These are phyloP conservation scores for Neurospora sp. DNA, from an alignment of 495 filamentous ascomycete species.

Conservation along the genomic window DNA sequence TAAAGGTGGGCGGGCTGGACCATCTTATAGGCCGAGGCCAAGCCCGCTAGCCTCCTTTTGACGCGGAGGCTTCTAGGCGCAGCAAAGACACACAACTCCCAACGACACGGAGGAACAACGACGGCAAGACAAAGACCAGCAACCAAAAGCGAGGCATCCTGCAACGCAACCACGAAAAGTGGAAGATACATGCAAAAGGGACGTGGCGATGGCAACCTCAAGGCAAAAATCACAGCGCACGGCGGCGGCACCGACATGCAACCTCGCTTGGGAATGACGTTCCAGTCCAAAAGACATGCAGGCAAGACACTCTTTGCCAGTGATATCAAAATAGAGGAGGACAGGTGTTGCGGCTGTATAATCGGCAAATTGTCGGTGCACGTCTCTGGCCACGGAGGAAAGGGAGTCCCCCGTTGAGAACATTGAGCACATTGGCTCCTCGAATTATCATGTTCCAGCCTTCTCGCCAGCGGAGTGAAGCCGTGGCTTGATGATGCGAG, in stretches of 20 bases:
- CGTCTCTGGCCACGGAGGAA: background rate
- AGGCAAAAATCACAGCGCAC: background rate
- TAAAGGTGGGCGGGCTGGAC: slow-evolving; percentile 1
- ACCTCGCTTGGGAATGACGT: background rate
- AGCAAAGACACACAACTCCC: background rate
- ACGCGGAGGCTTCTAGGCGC: background rate
- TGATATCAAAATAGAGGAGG: background rate
- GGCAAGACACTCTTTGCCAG: background rate
- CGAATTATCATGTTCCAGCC: background rate
- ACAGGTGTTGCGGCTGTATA: background rate
- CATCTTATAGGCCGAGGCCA: background rate
- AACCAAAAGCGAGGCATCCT: background rate
- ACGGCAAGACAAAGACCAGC: background rate
- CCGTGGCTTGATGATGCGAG: background rate
- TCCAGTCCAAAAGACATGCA: background rate
- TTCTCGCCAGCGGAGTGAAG: background rate
- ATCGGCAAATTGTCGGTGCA: background rate
- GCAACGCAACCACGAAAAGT: background rate
- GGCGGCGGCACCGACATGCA: background rate
- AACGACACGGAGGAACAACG: background rate
- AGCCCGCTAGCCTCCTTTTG: background rate
- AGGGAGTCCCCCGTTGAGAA: background rate
- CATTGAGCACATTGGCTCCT: background rate
- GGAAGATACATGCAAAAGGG: background rate
- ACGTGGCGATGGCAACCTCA: background rate